Conservation (phyloP, 2,329 filamentous ascomycete species). For the Fusarium praegraminearum region DNA sequence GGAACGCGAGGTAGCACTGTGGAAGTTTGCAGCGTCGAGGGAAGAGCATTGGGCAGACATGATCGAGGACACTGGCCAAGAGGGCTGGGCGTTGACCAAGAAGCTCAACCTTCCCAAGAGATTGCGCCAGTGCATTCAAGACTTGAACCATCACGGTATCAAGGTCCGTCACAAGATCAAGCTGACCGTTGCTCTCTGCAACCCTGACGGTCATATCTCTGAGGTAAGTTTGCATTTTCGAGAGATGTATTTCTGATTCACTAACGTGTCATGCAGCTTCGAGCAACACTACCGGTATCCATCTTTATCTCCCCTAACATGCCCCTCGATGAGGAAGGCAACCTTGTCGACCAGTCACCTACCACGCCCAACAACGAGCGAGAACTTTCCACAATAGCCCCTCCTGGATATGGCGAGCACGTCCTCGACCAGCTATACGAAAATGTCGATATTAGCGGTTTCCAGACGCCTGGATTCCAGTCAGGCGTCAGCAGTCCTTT, state of each 20-base stretch:
- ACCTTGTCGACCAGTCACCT: constrained; percentile 74
- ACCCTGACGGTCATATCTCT: constrained; percentile 93
- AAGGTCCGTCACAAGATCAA: constrained; percentile 94
- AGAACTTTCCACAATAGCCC: constrained; percentile 75
- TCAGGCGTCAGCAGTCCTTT: constrained; percentile 87
- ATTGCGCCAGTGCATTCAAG: constrained; percentile 86
- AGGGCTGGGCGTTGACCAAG: constrained; percentile 73
- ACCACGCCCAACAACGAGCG: constrained; percentile 57
- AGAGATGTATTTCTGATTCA: neutral
- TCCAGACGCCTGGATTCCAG: constrained; percentile 78
- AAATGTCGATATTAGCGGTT: constrained; percentile 83
- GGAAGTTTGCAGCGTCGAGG: constrained; percentile 66
- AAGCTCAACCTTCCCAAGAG: constrained; percentile 81
- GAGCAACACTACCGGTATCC: constrained; percentile 89
- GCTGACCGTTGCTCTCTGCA: constrained; percentile 89
- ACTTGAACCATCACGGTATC: constrained; percentile 88
- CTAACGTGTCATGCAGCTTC: constrained; percentile 65
- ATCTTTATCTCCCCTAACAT: constrained; percentile 97
- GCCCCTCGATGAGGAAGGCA: constrained; percentile 87
- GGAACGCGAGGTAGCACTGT: constrained; percentile 72
- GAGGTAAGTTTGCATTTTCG: constrained; percentile 68
- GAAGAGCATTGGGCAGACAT: constrained; percentile 76
- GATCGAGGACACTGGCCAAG: constrained; percentile 74
- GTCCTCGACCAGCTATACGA: constrained; percentile 91
- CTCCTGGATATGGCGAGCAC: constrained; percentile 93